phyloP scores from a whole-genome alignment of 208 protist species.

The Acanthamoeba sp. region DNA sequence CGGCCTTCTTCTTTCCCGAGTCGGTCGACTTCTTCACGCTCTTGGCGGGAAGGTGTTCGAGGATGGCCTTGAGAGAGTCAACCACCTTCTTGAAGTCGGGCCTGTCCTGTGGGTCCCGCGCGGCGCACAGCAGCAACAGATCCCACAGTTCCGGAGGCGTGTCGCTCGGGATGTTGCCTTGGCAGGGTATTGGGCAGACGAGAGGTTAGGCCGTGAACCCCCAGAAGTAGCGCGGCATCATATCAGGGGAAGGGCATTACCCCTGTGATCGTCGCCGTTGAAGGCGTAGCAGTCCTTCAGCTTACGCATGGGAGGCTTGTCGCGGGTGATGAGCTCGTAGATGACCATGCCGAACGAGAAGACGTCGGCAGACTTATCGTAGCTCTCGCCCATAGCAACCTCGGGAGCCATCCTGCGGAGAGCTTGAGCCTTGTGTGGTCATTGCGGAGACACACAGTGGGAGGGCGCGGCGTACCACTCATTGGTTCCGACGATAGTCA shows the following conservation, averaged over 20 bases:
- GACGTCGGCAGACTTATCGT: constrained; percentile 85
- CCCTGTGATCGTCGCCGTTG: constrained; percentile 50
- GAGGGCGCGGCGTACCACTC: constrained; percentile 63
- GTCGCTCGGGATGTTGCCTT: constrained; percentile 41
- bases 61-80: constrained; percentile 44
- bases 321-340: constrained; percentile 84
- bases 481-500: constrained; percentile 82
- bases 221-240: neutral
- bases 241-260: neutral
- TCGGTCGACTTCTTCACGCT: constrained; percentile 45
- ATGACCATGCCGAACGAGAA: constrained; percentile 87
- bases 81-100: constrained; percentile 67
- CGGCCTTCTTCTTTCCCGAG: constrained; percentile 27
- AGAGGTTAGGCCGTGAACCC: neutral
- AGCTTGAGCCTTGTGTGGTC: too few species aligned
- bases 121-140: constrained; percentile 53
- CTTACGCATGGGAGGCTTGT: constrained; percentile 71
- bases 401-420: constrained; percentile 78
- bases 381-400: constrained; percentile 76
- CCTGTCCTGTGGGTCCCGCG: constrained; percentile 41
- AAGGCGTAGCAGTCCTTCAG: constrained; percentile 73
- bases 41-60: neutral
- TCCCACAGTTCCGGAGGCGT: constrained; percentile 55
- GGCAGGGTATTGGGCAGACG: neutral
- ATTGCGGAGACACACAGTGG: too few species aligned